phyloP scores from a whole-genome alignment of 2,329 filamentous ascomycete species.

The Xylariales sp. region DNA sequence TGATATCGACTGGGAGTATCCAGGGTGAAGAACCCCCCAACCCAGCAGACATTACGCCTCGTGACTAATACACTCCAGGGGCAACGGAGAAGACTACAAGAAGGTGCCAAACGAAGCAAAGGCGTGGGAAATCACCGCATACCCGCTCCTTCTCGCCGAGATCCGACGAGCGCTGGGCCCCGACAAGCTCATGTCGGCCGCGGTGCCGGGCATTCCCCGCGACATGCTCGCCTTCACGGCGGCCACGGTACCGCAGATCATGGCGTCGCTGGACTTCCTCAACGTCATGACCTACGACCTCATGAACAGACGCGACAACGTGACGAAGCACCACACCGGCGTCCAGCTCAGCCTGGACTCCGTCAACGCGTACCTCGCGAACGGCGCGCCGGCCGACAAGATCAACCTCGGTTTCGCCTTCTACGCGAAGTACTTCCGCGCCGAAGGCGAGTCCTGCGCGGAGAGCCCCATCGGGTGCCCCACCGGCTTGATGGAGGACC shows the following conservation, averaged over 20 bases:
- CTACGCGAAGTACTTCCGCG: slow-evolving; percentile 76
- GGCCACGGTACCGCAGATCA: slow-evolving; percentile 68
- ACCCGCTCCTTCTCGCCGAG: slow-evolving; percentile 68
- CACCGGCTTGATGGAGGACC: slow-evolving; percentile 68
- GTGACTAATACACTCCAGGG: slow-evolving; percentile 53
- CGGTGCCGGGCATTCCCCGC: slow-evolving; percentile 69
- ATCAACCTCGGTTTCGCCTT: slow-evolving; percentile 76
- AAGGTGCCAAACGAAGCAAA: slow-evolving; percentile 68
- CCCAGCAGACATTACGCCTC: background rate
- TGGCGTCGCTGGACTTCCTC: slow-evolving; percentile 71
- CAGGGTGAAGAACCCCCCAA: slow-evolving; percentile 40
- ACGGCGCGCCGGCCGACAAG: slow-evolving; percentile 65
- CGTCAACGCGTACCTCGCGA: slow-evolving; percentile 68
- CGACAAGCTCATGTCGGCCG: slow-evolving; percentile 72
- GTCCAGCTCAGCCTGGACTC: slow-evolving; percentile 64
- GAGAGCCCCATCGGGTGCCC: slow-evolving; percentile 66
- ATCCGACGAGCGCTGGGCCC: slow-evolving; percentile 68
- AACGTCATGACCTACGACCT: slow-evolving; percentile 80
- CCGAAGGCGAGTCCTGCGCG: slow-evolving; percentile 59
- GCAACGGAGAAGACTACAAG: slow-evolving; percentile 78
- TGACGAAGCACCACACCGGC: slow-evolving; percentile 73
- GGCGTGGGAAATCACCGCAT: slow-evolving; percentile 69
- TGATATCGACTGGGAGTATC: slow-evolving; percentile 76
- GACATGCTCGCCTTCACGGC: slow-evolving; percentile 77
- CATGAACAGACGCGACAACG: slow-evolving; percentile 76